phyloP scores from a whole-genome alignment of 768 basidiomycete species.

The Tulasnella sp. region DNA sequence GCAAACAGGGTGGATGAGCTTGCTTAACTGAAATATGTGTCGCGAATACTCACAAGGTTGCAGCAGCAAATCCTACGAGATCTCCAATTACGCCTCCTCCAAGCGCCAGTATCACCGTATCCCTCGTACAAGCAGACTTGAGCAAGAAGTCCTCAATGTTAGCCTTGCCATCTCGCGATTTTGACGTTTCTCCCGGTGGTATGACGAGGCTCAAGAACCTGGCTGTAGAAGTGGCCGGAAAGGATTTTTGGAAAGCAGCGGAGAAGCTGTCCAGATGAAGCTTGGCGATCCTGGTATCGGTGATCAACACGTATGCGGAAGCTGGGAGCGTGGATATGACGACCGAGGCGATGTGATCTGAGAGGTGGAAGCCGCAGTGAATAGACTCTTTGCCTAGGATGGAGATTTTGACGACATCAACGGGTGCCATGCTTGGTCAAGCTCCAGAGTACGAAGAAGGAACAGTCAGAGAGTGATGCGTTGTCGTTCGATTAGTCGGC shows the following conservation, averaged over 20 bases:
- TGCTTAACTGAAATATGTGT: background rate
- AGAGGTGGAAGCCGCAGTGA: conserved; percentile 88
- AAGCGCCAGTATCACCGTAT: conserved; percentile 84
- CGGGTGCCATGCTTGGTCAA: background rate
- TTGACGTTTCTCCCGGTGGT: conserved; percentile 85
- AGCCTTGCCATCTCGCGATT: conserved; percentile 85
- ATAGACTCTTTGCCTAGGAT: conserved; percentile 81
- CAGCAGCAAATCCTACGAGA: conserved; percentile 90
- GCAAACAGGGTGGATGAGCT: background rate
- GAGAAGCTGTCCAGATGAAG: conserved; percentile 64
- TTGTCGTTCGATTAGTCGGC: background rate
- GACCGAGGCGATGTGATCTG: conserved; percentile 71
- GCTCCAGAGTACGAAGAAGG: background rate
- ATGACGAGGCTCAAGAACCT: conserved; percentile 72
- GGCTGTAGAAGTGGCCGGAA: conserved; percentile 32
- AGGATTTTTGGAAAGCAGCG: conserved; percentile 45
- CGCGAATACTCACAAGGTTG: conserved; percentile 69
- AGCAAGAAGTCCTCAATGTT: conserved; percentile 89
- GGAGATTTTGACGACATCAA: conserved; percentile 62
- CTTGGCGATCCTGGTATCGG: conserved; percentile 80
- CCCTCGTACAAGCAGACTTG: conserved; percentile 77
- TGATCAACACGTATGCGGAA: conserved; percentile 82
- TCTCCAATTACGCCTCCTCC: conserved; percentile 98
- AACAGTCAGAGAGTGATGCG: background rate
- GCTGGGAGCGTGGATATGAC: conserved; percentile 60